phyloP scores from a whole-genome alignment of 345 rosid genomes.

The Arabis alpina region DNA sequence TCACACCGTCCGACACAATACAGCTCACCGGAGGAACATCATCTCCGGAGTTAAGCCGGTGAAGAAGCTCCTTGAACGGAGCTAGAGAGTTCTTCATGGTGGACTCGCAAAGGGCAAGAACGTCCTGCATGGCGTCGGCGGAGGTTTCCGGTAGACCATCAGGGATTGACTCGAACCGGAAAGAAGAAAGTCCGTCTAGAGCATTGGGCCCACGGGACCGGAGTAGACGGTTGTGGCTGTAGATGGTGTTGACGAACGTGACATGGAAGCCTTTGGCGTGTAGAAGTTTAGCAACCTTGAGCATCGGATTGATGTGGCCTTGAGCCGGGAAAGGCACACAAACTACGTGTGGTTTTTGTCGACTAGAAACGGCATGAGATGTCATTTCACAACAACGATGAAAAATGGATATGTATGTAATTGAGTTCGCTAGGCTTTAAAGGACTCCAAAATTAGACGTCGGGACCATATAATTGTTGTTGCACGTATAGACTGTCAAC shows the following conservation, averaged over 20 bases:
- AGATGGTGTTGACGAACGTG: conserved; percentile 52
- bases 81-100: conserved; percentile 30
- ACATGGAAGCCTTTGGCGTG: conserved; percentile 44
- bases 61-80: conserved; percentile 38
- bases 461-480: not conserved
- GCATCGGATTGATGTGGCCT: conserved; percentile 28
- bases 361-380: not conserved
- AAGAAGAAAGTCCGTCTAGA: conserved; percentile 38
- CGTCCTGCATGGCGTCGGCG: conserved; percentile 40
- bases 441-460: not conserved
- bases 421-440: not conserved
- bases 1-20: conserved; percentile 24
- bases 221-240: conserved; percentile 45
- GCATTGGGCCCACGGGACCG: conserved; percentile 41
- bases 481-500: not conserved
- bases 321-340: conserved; percentile 24
- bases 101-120: conserved; percentile 42
- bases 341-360: conserved; percentile 10
- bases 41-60: not conserved
- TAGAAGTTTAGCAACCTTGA: conserved; percentile 25
- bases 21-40: conserved; percentile 30
- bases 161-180: conserved; percentile 46
- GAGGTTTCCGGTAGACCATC: conserved; percentile 45
- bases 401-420: not conserved
- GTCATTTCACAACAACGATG: not conserved